Base-by-base conservation (phyloP, 768 basidiomycete genomes). In the Suillus subaureus region DNA sequence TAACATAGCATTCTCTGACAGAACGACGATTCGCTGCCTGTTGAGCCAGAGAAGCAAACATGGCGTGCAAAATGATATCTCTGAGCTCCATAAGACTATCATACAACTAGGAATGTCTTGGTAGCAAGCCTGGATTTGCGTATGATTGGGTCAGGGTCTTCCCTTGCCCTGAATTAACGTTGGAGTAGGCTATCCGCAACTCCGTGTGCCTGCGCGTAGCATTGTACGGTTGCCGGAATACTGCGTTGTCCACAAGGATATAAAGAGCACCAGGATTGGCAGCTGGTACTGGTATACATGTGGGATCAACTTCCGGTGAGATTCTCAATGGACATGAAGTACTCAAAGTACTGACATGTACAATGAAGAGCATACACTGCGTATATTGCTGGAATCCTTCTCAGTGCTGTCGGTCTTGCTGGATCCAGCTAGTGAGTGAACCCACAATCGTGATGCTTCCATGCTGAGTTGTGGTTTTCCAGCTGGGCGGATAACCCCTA, bases 41-140 rank as follows among this genome's bases (percentile, higher is more conserved):
- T 92, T 2, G 79, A 83, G 15, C 79, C 82, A 62, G 83, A 86
- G 65, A 84, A 89, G 67, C 80, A 88, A 67, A 87, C 85, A 67
- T 93, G 91, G 91, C 81, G 80, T 37, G 77, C 78, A 49, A 31
- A 31, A 31, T 31, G 31, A 31, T 31, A 31, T 31, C 31, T 31
- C 31, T 5, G 31, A 31, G 31, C 31, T 31, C 31, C 84, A 82
- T 77, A 88, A 40, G 15, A 16, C 89, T 15, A 90, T 92, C 89
- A 83, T 88, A 39, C 85, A 89, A 66, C 76, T 87, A 35, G 88
- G 89, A 3, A 82, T 93, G 33, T 88, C 88, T 0, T 92, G 90
- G 91, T 93, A 90, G 91, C 89, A 93, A 74, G 88, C 92, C 16
- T 91, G 92, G 90, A 82, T 94, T 61, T 92, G 89, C 64, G 89